These are phyloP conservation scores for Fraxinus floribunda DNA, from an alignment of 305 asterid genomes.

Conservation along the genomic window DNA sequence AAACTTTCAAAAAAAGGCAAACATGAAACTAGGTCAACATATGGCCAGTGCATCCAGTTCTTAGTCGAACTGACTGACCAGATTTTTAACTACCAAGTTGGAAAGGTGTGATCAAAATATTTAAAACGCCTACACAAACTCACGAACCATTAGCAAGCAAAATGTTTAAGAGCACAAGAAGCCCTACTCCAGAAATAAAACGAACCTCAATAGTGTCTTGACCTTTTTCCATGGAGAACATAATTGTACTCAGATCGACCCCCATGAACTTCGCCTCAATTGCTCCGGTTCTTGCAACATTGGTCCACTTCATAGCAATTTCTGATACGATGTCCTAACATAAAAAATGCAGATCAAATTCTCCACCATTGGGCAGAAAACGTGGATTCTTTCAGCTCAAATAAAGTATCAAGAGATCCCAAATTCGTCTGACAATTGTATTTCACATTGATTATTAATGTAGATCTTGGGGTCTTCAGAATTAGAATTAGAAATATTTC, in stretches of 20 bases:
- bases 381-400: neutral
- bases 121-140: neutral
- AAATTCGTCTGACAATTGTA: neutral
- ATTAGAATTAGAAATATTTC: neutral
- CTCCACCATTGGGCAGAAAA: neutral
- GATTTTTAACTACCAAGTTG: neutral
- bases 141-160: constrained; percentile 4
- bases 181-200: neutral
- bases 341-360: neutral
- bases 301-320: constrained; percentile 74
- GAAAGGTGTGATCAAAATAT: neutral
- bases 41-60: neutral
- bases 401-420: neutral
- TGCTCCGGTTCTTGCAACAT: constrained; percentile 72
- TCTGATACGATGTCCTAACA: constrained; percentile 61
- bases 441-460: neutral
- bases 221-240: constrained; percentile 87
- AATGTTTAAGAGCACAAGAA: constrained; percentile 10
- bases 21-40: neutral
- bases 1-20: neutral
- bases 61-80: neutral
- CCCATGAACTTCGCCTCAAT: constrained; percentile 68
- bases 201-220: constrained; percentile 77
- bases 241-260: constrained; percentile 74
- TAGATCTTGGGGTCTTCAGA: neutral